Evolutionary conservation across 2,329 filamentous ascomycete species (phyloP).

Genomic region (Aspergillus sp.): DNA sequence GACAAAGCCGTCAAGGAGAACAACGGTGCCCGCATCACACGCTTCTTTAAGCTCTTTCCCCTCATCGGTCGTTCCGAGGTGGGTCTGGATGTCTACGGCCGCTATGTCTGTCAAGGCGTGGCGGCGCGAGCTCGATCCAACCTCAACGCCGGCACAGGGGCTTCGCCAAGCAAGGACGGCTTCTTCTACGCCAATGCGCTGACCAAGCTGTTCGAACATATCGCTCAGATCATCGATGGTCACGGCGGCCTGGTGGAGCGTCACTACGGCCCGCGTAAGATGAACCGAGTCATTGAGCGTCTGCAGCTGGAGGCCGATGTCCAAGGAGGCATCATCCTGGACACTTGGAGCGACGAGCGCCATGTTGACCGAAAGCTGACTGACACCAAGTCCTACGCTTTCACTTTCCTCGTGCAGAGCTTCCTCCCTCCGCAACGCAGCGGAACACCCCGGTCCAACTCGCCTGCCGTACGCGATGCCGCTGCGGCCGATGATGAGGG

Average conservation of each 20-base stretch:
- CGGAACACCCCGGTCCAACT: constrained; percentile 70
- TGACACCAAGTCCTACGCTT: constrained; percentile 96
- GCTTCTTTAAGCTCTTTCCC: constrained; percentile 98
- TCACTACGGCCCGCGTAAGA: constrained; percentile 90
- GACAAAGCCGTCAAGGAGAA: constrained; percentile 84
- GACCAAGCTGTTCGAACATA: constrained; percentile 93
- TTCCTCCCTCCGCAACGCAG: constrained; percentile 74
- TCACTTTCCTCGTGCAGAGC: constrained; percentile 94
- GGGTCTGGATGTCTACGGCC: constrained; percentile 90
- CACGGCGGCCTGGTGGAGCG: constrained; percentile 89
- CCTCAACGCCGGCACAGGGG: constrained; percentile 68
- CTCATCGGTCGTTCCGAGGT: constrained; percentile 86
- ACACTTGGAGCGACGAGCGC: constrained; percentile 92
- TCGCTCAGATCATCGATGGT: constrained; percentile 91
- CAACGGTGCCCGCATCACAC: constrained; percentile 86
- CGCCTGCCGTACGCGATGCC: constrained; percentile 66
- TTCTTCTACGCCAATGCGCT: constrained; percentile 91
- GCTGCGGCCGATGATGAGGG: constrained; percentile 81
- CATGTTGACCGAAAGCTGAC: constrained; percentile 82
- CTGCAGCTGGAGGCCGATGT: constrained; percentile 94
- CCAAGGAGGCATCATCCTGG: constrained; percentile 91
- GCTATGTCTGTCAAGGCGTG: constrained; percentile 94
- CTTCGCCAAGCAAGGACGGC: constrained; percentile 67
- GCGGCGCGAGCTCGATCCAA: constrained; percentile 79
- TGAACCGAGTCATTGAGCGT: constrained; percentile 90